phyloP scores from a whole-genome alignment of 2,329 filamentous ascomycete species.

The Chrysoporthe austroafricana region DNA sequence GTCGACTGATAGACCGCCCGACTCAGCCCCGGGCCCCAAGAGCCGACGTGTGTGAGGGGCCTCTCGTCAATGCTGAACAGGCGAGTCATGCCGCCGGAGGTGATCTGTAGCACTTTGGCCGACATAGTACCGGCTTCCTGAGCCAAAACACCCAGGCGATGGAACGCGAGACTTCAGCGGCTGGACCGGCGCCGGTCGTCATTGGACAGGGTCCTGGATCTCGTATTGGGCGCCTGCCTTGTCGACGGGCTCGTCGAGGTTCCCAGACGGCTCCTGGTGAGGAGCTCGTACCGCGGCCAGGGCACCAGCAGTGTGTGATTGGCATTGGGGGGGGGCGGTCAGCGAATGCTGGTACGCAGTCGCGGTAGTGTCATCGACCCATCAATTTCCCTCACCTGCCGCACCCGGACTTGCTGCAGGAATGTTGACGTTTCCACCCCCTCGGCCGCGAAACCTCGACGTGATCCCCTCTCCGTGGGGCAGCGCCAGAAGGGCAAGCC shows the following conservation, averaged over 20 bases:
- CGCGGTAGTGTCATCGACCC: background rate
- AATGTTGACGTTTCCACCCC: background rate
- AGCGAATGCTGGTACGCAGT: background rate
- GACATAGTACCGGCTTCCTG: background rate
- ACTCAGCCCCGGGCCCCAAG: background rate
- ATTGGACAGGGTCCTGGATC: background rate
- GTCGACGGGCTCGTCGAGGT: background rate
- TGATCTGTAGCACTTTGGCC: background rate
- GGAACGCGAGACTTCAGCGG: conserved; percentile 2
- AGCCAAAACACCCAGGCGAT: background rate
- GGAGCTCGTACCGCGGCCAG: background rate
- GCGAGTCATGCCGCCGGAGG: background rate
- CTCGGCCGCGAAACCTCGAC: conserved; percentile 1
- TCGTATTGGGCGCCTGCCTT: background rate
- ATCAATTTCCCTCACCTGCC: conserved; percentile 9
- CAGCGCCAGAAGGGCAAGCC: background rate
- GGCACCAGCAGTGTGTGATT: background rate
- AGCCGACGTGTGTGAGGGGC: background rate
- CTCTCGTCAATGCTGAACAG: background rate
- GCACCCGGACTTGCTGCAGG: conserved; percentile 2
- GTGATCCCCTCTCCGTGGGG: background rate
- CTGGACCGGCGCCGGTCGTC: background rate
- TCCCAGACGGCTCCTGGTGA: background rate
- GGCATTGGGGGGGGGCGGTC: background rate
- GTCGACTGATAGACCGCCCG: background rate